Evolutionary conservation across 352 stramenopile genomes (phyloP).

Genomic region (Pythium phragmiticola): DNA sequence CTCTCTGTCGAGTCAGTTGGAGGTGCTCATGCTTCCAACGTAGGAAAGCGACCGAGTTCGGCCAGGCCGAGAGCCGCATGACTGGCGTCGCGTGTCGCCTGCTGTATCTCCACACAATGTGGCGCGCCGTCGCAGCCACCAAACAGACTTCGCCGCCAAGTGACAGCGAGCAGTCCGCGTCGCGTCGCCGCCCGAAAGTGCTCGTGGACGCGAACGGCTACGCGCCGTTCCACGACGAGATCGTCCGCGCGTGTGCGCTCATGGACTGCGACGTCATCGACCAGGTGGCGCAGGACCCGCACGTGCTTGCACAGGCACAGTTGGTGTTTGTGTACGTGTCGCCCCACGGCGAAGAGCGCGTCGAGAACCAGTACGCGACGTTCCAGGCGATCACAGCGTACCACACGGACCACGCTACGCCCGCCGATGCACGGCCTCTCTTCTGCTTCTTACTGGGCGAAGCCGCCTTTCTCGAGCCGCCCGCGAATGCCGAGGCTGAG

Average conservation of each 20-base stretch:
- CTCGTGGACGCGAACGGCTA: conserved; percentile 61
- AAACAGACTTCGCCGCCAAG: not conserved
- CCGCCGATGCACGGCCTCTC: conserved; percentile 39
- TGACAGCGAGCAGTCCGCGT: conserved; percentile 12
- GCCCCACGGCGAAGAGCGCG: conserved; percentile 43
- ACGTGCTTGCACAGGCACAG: conserved; percentile 22
- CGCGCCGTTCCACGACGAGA: conserved; percentile 37
- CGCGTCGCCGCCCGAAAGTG: conserved; percentile 21
- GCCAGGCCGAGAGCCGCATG: conserved; percentile 39
- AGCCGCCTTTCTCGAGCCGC: conserved; percentile 53
- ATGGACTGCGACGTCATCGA: conserved; percentile 51
- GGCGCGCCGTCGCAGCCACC: conserved; percentile 21
- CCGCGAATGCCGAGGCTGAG: conserved; percentile 50
- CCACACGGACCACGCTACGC: conserved; percentile 10
- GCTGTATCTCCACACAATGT: conserved; percentile 66
- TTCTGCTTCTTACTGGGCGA: conserved; percentile 75
- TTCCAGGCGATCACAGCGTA: conserved; percentile 41
- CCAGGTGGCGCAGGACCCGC: conserved; percentile 17
- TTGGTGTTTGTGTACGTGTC: conserved; percentile 69
- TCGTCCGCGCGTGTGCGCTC: conserved; percentile 37
- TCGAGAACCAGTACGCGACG: conserved; percentile 40
- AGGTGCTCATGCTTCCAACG: not conserved
- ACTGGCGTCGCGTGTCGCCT: conserved; percentile 65
- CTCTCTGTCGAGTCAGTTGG: conserved; percentile 4
- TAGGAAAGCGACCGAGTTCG: conserved; percentile 75